Evolutionary conservation across 2,329 filamentous ascomycete genomes (phyloP), one percentile per base, ranked within the genome.

Genomic region (Xylariaceae sp.): DNA sequence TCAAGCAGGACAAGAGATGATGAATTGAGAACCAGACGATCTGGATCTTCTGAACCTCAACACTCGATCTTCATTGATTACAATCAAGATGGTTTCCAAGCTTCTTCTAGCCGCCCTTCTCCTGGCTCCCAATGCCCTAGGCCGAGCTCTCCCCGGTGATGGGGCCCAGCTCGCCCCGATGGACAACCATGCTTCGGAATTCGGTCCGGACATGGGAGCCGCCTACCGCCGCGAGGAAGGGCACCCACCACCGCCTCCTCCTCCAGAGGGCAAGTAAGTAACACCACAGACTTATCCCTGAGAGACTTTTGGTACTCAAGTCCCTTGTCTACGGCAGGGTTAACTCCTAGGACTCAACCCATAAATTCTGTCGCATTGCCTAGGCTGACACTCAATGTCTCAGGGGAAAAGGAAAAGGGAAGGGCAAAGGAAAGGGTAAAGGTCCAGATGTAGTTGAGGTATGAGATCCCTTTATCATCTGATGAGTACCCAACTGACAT

Each of bases 21-120:
- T 11, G 22, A 26, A 26, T 11, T 7, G 30, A 32, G 30, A 32
- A 6, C 30, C 30, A 32, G 16, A 17, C 8, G 16, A 32, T n/a
- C 15, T n/a, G 22, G 30, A 6, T 32, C 30, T n/a, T 32, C 30
- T n/a, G 22, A 6, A 26, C 6, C n/a, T n/a, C n/a, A 13, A 22
- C 13, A 18, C 16, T 35, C 33, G 7, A 32, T 17, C 17, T n/a
- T 17, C n/a, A 35, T 35, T 9, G 17, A 22, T 17, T 13, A 6
- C 22, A 7, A 13, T 32, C 37, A 38, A 38, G n/a, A 38, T 38
- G 37, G 37, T 19, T 38, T 30, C 24, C 12, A 38, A 31, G n/a
- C 15, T 31, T 18, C 24, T 38, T 16, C 26, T 38, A 4, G 37
- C 28, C 26, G 37, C 17, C 17, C 37, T 38, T 19, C 24, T 38